These are phyloP conservation scores for Candida glucosophila DNA, from an alignment of 1,139 yeast genomes.

Conservation along the genomic window DNA sequence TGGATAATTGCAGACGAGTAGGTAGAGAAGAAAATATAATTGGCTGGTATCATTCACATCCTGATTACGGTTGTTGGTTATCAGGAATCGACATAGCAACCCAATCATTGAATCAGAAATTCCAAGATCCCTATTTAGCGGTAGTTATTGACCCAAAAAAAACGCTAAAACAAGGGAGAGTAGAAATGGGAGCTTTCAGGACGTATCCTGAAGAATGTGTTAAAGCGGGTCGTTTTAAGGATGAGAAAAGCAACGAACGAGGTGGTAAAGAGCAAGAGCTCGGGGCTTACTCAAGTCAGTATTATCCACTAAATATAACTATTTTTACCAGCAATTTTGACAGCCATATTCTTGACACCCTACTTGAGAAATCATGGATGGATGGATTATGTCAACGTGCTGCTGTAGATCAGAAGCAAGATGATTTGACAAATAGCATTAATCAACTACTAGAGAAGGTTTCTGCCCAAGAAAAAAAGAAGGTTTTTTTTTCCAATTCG, in stretches of 20 bases:
- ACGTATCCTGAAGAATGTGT: constrained; percentile 50
- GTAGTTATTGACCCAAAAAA: constrained; percentile 80
- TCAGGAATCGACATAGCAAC: constrained; percentile 88
- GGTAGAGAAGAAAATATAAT: constrained; percentile 58
- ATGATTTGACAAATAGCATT: constrained; percentile 3
- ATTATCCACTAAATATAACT: constrained; percentile 61
- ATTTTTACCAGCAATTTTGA: constrained; percentile 56
- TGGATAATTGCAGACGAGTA: constrained; percentile 48
- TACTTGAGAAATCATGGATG: constrained; percentile 48
- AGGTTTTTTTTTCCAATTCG: too few species aligned
- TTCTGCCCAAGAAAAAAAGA: too few species aligned
- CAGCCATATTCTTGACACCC: constrained; percentile 31
- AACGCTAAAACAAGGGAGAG: constrained; percentile 53
- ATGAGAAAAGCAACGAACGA: constrained; percentile 1
- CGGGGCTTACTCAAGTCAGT: constrained; percentile 64
- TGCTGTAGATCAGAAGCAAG: constrained; percentile 2
- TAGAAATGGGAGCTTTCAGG: constrained; percentile 89
- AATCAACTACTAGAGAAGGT: constrained; percentile 2
- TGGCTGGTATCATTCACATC: constrained; percentile 97
- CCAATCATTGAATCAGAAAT: constrained; percentile 74
- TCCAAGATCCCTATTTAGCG: constrained; percentile 88
- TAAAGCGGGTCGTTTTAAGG: constrained; percentile 2
- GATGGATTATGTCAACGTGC: constrained; percentile 9
- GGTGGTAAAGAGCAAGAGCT: constrained; percentile 46
- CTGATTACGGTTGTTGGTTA: constrained; percentile 94